Percentiles rank a stretch among this genome's conserved stretches.
These are phyloP conservation scores for Alternaria infectoria DNA, from an alignment of 2,329 filamentous ascomycete species.

Conservation along the genomic window DNA sequence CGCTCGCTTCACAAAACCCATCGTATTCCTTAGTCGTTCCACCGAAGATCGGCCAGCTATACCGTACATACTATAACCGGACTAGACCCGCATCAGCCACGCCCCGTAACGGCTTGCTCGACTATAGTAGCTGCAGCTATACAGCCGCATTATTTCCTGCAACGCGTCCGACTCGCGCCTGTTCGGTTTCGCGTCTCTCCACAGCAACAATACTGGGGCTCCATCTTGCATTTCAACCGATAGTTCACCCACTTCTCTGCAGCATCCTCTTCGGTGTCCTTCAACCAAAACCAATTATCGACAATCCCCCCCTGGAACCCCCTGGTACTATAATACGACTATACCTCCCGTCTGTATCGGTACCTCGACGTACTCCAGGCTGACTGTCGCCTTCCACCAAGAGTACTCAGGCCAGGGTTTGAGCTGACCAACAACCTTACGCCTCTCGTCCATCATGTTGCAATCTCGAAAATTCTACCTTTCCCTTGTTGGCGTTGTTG, in stretches of 20 bases:
- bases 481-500: conserved; percentile 41
- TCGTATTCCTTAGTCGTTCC: conserved; percentile 8
- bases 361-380: conserved; percentile 3
- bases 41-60: conserved; percentile 20
- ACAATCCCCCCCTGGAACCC: conserved; percentile 3
- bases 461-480: conserved; percentile 39
- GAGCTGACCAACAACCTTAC: conserved; percentile 7
- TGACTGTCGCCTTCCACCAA: neutral
- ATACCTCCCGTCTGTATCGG: neutral
- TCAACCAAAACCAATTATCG: conserved; percentile 9
- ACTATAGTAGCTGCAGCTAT: conserved; percentile 20
- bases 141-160: conserved; percentile 28
- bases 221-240: conserved; percentile 27
- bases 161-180: conserved; percentile 40
- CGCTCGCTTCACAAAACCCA: conserved; percentile 23
- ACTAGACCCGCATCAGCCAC: conserved; percentile 39
- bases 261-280: conserved; percentile 7
- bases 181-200: conserved; percentile 34
- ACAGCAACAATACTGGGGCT: conserved; percentile 33
- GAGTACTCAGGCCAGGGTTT: conserved; percentile 1
- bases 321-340: conserved; percentile 9
- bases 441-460: conserved; percentile 20
- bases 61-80: conserved; percentile 20
- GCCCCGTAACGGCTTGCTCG: conserved; percentile 29
- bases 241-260: conserved; percentile 15